Evolutionary conservation across 192 early-diverging fungal genomes (phyloP), one percentile per base, ranked within the genome.

Genomic region (Coemansia sp.): DNA sequence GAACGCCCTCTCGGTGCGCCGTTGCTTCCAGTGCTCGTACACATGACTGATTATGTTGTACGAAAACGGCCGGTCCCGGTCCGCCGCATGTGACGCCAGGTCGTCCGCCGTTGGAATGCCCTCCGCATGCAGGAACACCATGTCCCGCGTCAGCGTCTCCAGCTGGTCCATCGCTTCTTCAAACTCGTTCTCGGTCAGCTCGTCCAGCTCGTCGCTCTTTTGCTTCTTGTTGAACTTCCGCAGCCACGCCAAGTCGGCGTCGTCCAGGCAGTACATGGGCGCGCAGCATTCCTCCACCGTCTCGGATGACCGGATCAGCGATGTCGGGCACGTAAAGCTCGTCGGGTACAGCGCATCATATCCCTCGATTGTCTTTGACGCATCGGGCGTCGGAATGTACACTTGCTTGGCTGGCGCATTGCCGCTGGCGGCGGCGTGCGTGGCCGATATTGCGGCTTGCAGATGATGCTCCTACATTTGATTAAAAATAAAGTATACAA

Each of bases 311-410:
- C 92, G 86, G 52, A 99, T 93, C 57, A 92, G 85, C 35, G 90
- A 87, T 21, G 88, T 88, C 9, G 95, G 92, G 30, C 90, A 88
- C 35, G 85, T 76, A 75, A 89, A 98, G 34, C 60, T 77, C 15
- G 81, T 84, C 39, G 82, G 77, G 61, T 98, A 96, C 63, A 90
- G 88, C 48, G 82, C 72, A 11, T 85, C 82, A 65, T 92, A 96
- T 11, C 90, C 87, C 26, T 83, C 78, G 16, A 93, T 83, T 38
- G 78, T 76, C 26, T 78, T 71, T 24, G 91, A 92, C 20, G 97
- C 96, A 84, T 96, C 93, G 6, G 97, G 97, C 1, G 93, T 95
- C 10, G 97, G 96, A 75, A 99, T 98, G 67, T 89, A 90, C 26
- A 86, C 82, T 45, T 88, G 87, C 51, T 85, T 72, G 11, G 64